phyloP scores from a whole-genome alignment of 768 basidiomycete genomes.

The Kwoniella bestiolae region DNA sequence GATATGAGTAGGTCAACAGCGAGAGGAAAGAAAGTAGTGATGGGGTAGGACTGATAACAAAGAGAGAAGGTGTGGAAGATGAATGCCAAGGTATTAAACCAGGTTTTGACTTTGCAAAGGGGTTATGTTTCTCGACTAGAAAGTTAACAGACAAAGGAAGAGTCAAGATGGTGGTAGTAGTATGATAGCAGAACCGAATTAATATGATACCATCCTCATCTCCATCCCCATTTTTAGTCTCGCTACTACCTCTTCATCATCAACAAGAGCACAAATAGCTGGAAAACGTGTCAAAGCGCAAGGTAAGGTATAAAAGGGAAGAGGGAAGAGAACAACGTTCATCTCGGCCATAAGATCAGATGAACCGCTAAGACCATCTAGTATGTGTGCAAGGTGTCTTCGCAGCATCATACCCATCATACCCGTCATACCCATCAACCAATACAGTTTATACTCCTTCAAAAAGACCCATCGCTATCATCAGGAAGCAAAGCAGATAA shows the following conservation, averaged over 20 bases:
- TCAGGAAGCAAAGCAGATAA: neutral
- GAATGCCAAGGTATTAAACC: too few species aligned
- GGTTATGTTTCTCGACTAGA: too few species aligned
- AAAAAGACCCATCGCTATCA: neutral
- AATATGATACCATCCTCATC: too few species aligned
- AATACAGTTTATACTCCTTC: neutral
- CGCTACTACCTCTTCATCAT: neutral
- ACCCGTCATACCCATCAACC: too few species aligned
- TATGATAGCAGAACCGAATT: too few species aligned
- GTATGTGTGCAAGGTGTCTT: neutral
- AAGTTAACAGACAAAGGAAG: neutral
- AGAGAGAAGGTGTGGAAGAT: neutral
- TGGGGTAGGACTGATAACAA: too few species aligned
- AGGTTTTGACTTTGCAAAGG: too few species aligned
- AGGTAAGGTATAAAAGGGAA: neutral
- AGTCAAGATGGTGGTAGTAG: too few species aligned
- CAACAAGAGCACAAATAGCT: neutral
- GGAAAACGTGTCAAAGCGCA: slow-evolving; percentile 5
- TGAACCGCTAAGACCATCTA: neutral
- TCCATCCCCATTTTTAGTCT: too few species aligned
- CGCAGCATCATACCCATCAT: neutral
- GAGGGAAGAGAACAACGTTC: neutral
- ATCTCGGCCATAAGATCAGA: neutral
- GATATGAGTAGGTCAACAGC: neutral
- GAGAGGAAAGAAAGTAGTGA: neutral